These are phyloP conservation scores for Rhytidhysteron rufulum DNA, from an alignment of 2,329 filamentous ascomycete species.

Conservation along the genomic window DNA sequence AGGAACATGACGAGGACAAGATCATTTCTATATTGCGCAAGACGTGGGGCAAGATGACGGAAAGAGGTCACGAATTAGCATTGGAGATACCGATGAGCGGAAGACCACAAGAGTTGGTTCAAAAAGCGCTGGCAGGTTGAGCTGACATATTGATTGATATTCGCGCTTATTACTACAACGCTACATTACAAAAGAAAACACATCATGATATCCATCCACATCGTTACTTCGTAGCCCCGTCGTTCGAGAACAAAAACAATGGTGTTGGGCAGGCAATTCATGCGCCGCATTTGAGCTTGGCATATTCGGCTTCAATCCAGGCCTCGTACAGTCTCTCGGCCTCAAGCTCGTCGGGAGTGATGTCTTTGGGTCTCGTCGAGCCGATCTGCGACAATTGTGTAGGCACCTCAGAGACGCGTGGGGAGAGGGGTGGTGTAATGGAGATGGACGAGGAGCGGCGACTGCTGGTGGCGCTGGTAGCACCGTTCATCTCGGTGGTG, in stretches of 20 bases:
- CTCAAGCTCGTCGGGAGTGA: slow-evolving; percentile 28
- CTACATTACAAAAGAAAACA: too few species aligned
- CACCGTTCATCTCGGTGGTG: too few species aligned
- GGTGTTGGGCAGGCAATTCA: too few species aligned
- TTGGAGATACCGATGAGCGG: slow-evolving; percentile 30
- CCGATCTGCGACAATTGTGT: slow-evolving; percentile 23
- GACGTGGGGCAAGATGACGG: slow-evolving; percentile 41
- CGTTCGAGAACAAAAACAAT: too few species aligned
- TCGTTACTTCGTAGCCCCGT: too few species aligned
- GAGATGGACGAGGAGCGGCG: too few species aligned
- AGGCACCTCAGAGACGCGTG: slow-evolving; percentile 17
- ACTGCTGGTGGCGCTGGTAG: too few species aligned
- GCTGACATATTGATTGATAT: background rate
- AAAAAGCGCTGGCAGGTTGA: slow-evolving; percentile 29
- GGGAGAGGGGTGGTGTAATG: too few species aligned
- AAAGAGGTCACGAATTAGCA: slow-evolving; percentile 31
- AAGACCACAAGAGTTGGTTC: slow-evolving; percentile 23
- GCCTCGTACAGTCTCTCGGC: slow-evolving; percentile 34
- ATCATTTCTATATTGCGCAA: slow-evolving; percentile 52
- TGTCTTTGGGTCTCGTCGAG: slow-evolving; percentile 18
- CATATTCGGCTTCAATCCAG: slow-evolving; percentile 38
- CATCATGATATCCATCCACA: too few species aligned
- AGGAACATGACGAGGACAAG: slow-evolving; percentile 71
- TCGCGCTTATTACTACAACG: slow-evolving; percentile 1
- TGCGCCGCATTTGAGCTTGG: slow-evolving; percentile 36